Evolutionary conservation across 148 eudicot genomes (phyloP).

Genomic region (Rhododendron griersonianum): DNA sequence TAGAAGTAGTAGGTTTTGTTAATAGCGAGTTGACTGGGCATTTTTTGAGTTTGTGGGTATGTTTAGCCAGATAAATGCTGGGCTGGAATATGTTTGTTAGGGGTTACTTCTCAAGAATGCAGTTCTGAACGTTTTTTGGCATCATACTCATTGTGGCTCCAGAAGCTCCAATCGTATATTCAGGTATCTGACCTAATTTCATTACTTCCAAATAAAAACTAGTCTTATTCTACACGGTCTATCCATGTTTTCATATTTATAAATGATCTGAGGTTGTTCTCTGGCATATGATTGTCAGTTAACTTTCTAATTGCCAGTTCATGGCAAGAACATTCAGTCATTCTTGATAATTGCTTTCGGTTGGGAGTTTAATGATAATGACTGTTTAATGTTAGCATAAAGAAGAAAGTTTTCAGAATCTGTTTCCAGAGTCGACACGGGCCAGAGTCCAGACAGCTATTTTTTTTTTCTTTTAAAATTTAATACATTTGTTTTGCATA

Average conservation of each 20-base stretch:
- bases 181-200: constrained; percentile 43
- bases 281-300: background rate
- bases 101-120: constrained; percentile 70
- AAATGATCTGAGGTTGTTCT: background rate
- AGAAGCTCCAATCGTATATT: constrained; percentile 49
- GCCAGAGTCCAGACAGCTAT: background rate
- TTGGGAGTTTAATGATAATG: background rate
- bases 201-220: background rate
- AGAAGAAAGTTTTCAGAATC: background rate
- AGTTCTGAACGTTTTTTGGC: constrained; percentile 66
- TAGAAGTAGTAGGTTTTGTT: background rate
- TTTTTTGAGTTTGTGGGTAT: constrained; percentile 13
- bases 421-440: background rate
- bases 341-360: background rate
- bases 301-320: background rate
- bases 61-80: constrained; percentile 94
- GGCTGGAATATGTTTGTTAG: constrained; percentile 92
- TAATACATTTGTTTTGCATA: background rate
- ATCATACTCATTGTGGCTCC: constrained; percentile 64
- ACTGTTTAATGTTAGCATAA: background rate
- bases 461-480: background rate
- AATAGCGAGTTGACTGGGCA: background rate
- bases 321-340: background rate
- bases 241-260: background rate
- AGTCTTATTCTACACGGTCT: background rate